These are phyloP conservation scores for Mallotus nudiflorus DNA, from an alignment of 345 rosid genomes.

Conservation along the genomic window DNA sequence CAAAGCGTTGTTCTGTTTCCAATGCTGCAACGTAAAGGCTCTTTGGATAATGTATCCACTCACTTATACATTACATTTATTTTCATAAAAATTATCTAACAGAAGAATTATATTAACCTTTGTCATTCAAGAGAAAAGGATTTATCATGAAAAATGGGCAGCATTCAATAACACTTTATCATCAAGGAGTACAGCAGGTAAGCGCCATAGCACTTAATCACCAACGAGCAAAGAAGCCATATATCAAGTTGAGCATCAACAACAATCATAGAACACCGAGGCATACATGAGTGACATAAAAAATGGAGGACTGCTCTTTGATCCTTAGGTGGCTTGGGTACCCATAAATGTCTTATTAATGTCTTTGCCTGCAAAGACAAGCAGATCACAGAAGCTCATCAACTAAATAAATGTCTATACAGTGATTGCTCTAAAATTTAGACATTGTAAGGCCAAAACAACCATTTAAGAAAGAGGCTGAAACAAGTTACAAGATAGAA, in stretches of 20 bases:
- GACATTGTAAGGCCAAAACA: background rate
- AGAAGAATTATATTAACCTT: background rate
- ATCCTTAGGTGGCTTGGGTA: background rate
- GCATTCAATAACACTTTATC: no score
- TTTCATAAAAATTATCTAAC: slow-evolving; percentile 3
- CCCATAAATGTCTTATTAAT: slow-evolving; percentile 15
- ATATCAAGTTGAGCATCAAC: no score
- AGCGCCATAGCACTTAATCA: no score
- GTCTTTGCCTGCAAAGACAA: slow-evolving; percentile 44
- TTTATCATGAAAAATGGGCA: background rate
- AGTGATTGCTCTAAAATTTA: background rate
- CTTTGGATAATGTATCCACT: background rate
- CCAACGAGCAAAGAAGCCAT: no score
- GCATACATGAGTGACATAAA: no score
- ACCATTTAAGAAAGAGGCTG: background rate
- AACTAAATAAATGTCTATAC: background rate
- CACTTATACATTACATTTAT: slow-evolving; percentile 6
- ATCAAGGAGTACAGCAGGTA: no score
- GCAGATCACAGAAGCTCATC: slow-evolving; percentile 19
- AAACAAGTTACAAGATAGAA: background rate
- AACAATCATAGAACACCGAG: no score
- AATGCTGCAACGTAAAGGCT: background rate
- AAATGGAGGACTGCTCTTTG: background rate
- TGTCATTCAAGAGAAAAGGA: background rate
- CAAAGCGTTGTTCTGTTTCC: background rate